Conservation (phyloP, 495 filamentous ascomycete species). For the Barbatosphaeria neglecta region DNA sequence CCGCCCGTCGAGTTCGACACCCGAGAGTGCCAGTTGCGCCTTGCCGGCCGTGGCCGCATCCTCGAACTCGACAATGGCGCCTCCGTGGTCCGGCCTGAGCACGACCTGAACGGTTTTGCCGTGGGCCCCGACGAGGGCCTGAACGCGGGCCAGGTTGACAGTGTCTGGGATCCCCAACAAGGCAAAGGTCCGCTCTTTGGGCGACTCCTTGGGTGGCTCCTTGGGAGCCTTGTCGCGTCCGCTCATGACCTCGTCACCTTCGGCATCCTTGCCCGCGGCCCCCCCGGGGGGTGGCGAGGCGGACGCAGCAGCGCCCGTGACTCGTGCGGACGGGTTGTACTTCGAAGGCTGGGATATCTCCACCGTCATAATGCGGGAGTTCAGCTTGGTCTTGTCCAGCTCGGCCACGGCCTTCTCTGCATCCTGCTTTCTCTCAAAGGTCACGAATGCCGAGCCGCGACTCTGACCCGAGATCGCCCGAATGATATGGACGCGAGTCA, state of each 20-base stretch:
- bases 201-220: conserved; percentile 25
- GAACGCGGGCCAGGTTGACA: conserved; percentile 58
- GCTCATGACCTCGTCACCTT: conserved; percentile 17
- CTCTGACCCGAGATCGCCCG: conserved; percentile 50
- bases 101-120: conserved; percentile 52
- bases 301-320: conserved; percentile 15
- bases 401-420: conserved; percentile 52
- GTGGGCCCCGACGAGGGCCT: conserved; percentile 51
- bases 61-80: conserved; percentile 77
- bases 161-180: conserved; percentile 61
- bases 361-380: conserved; percentile 58
- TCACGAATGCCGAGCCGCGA: conserved; percentile 66
- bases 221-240: conserved; percentile 13
- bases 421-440: conserved; percentile 62
- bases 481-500: conserved; percentile 55
- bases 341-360: conserved; percentile 39
- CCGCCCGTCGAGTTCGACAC: conserved; percentile 54
- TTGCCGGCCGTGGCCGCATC: conserved; percentile 60
- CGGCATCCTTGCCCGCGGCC: conserved; percentile 5
- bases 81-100: conserved; percentile 65
- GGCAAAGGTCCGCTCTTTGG: conserved; percentile 37
- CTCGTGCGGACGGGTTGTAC: conserved; percentile 30
- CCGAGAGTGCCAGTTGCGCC: conserved; percentile 63
- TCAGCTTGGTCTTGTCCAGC: conserved; percentile 62
- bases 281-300: conserved; percentile 21